Percentiles rank a stretch among this genome's conserved stretches.
These are phyloP conservation scores for Ceratorhiza oryzae-sativae DNA, from an alignment of 1,284 basidiomycete genomes.

Conservation along the genomic window DNA sequence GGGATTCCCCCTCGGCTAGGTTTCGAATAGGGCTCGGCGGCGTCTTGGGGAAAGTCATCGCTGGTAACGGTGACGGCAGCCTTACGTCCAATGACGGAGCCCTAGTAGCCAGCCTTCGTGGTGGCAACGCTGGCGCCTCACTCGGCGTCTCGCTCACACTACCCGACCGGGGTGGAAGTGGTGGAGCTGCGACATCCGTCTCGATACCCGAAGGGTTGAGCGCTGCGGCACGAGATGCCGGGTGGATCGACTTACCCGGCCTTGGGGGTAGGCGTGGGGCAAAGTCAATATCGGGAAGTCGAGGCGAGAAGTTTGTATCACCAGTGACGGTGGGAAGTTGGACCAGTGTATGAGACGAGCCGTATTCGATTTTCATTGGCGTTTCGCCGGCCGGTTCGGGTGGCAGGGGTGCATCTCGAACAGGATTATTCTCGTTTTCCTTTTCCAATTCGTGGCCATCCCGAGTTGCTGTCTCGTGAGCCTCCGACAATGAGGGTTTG, in stretches of 20 bases:
- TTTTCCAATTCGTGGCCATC: slow-evolving; percentile 32
- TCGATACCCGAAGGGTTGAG: slow-evolving; percentile 16
- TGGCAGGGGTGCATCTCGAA: slow-evolving; percentile 25
- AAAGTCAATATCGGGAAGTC: slow-evolving; percentile 63
- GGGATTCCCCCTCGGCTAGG: slow-evolving; percentile 2
- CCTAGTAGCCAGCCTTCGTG: neutral
- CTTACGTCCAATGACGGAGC: slow-evolving; percentile 27
- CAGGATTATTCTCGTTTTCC: slow-evolving; percentile 22
- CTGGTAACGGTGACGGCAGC: slow-evolving; percentile 32
- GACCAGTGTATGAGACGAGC: slow-evolving; percentile 69
- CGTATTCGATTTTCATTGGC: slow-evolving; percentile 63
- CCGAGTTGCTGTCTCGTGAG: neutral
- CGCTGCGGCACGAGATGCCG: slow-evolving; percentile 53
- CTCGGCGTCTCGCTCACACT: neutral
- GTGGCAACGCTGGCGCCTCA: slow-evolving; percentile 22
- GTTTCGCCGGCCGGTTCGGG: slow-evolving; percentile 50
- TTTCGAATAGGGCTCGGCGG: slow-evolving; percentile 1
- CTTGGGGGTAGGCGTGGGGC: slow-evolving; percentile 70
- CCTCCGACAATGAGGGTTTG: slow-evolving; percentile 36
- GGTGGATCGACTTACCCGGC: slow-evolving; percentile 77
- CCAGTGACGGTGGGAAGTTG: slow-evolving; percentile 27
- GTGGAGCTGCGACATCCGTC: neutral
- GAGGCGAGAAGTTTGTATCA: slow-evolving; percentile 36
- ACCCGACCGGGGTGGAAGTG: slow-evolving; percentile 10
- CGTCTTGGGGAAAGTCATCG: slow-evolving; percentile 26